Evolutionary conservation across 2,329 filamentous ascomycete genomes (phyloP).

Genomic region (Corinectria fuckeliana): DNA sequence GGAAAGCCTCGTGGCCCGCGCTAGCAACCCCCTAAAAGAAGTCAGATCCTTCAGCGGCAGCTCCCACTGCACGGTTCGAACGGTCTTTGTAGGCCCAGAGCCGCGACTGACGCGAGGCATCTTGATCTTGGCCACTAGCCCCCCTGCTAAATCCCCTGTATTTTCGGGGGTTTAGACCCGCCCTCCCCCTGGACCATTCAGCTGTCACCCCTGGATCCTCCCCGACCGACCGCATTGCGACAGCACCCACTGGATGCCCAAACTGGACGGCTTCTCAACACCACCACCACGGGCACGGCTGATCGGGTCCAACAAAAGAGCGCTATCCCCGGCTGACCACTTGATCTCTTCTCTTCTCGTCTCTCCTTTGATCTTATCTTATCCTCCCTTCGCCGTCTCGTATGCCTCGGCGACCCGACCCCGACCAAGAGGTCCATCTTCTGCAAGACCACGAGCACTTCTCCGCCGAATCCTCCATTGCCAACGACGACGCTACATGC

Average conservation of each 20-base stretch:
- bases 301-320: constrained; percentile 24
- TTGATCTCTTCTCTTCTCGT: constrained; percentile 17
- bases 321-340: constrained; percentile 14
- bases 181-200: constrained; percentile 28
- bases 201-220: constrained; percentile 5
- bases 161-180: constrained; percentile 32
- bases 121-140: constrained; percentile 11
- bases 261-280: constrained; percentile 12
- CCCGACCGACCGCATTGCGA: constrained; percentile 19
- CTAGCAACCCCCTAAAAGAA: constrained; percentile 1
- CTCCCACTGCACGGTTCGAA: neutral
- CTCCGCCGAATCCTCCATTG: constrained; percentile 22
- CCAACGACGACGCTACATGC: constrained; percentile 40
- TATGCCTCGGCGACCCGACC: constrained; percentile 33
- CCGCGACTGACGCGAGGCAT: constrained; percentile 16
- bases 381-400: constrained; percentile 4
- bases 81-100: neutral
- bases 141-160: constrained; percentile 27
- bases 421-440: constrained; percentile 34
- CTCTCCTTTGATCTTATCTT: constrained; percentile 17
- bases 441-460: constrained; percentile 26
- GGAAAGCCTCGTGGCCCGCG: constrained; percentile 7
- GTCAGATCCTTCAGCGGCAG: neutral
- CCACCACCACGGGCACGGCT: constrained; percentile 28
- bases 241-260: constrained; percentile 8